phyloP scores from a whole-genome alignment of 2,329 filamentous ascomycete species.

The Aspergillus sp. region DNA sequence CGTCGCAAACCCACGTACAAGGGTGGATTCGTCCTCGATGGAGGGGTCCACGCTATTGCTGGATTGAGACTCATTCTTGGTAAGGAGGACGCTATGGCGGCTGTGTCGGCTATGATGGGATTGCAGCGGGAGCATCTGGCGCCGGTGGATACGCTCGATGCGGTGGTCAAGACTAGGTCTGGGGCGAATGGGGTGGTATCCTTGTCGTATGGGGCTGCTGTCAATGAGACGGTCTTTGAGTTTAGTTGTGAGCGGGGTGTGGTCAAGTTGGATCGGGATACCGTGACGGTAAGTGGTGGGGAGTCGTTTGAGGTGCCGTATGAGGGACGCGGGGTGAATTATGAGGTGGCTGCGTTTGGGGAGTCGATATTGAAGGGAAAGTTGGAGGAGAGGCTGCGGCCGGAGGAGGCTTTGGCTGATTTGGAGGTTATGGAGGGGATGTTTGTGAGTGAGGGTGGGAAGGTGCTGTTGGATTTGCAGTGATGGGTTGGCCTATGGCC shows the following conservation, averaged over 20 bases:
- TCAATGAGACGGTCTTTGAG: slow-evolving; percentile 51
- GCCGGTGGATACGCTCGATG: slow-evolving; percentile 60
- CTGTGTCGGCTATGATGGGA: slow-evolving; percentile 52
- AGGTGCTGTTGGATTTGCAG: slow-evolving; percentile 28
- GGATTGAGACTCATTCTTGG: slow-evolving; percentile 54
- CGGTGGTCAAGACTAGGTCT: slow-evolving; percentile 49
- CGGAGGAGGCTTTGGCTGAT: slow-evolving; percentile 57
- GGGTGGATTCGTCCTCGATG: slow-evolving; percentile 62
- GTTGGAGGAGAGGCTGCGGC: slow-evolving; percentile 47
- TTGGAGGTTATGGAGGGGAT: slow-evolving; percentile 49
- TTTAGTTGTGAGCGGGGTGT: slow-evolving; percentile 56
- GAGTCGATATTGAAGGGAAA: slow-evolving; percentile 48
- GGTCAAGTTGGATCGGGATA: slow-evolving; percentile 47
- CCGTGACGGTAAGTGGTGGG: slow-evolving; percentile 36
- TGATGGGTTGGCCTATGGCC: slow-evolving; percentile 14
- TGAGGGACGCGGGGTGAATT: slow-evolving; percentile 53
- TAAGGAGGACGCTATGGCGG: slow-evolving; percentile 43
- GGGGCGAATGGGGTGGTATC: slow-evolving; percentile 55
- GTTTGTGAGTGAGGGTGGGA: slow-evolving; percentile 34
- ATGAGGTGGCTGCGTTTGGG: slow-evolving; percentile 57
- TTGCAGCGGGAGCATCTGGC: slow-evolving; percentile 55
- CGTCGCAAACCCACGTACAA: slow-evolving; percentile 59
- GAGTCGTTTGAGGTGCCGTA: slow-evolving; percentile 48
- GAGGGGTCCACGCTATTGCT: slow-evolving; percentile 59
- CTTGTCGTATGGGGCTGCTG: slow-evolving; percentile 56